A percentile compares a stretch with the other conserved stretches of the same genome.
These are phyloP conservation scores for Malassezia arunalokei DNA, from an alignment of 1,284 basidiomycete genomes.

Conservation along the genomic window DNA sequence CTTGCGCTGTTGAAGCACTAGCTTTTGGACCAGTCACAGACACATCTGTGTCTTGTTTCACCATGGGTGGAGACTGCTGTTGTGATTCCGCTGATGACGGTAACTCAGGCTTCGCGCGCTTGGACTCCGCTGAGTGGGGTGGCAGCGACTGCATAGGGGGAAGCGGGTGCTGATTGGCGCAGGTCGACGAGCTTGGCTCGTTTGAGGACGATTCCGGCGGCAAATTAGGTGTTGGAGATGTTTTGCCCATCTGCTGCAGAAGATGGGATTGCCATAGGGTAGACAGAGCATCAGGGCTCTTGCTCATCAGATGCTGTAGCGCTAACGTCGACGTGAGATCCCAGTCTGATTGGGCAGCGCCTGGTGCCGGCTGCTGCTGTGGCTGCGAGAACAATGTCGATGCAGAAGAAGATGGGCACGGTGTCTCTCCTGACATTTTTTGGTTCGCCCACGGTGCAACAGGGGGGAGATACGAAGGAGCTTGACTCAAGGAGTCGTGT, in stretches of 20 bases:
- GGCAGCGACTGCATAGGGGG: too few species aligned
- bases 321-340: constrained; percentile 42
- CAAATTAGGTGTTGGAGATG: not conserved
- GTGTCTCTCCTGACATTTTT: not conserved
- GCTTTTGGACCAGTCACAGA: too few species aligned
- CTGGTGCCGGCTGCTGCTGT: not conserved
- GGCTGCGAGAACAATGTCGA: not conserved
- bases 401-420: not conserved
- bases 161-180: too few species aligned
- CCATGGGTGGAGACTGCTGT: not conserved
- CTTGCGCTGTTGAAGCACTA: too few species aligned
- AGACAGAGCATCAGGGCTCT: constrained; percentile 23
- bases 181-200: too few species aligned
- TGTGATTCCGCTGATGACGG: not conserved
- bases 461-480: not conserved
- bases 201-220: too few species aligned
- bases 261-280: constrained; percentile 11
- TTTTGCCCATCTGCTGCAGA: not conserved
- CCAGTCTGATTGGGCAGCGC: not conserved
- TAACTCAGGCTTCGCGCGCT: not conserved
- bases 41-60: not conserved
- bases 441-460: not conserved
- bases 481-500: not conserved
- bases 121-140: too few species aligned
- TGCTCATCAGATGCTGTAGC: constrained; percentile 38